Conservation (phyloP, 768 basidiomycete genomes). For the Jaapia argillacea region DNA sequence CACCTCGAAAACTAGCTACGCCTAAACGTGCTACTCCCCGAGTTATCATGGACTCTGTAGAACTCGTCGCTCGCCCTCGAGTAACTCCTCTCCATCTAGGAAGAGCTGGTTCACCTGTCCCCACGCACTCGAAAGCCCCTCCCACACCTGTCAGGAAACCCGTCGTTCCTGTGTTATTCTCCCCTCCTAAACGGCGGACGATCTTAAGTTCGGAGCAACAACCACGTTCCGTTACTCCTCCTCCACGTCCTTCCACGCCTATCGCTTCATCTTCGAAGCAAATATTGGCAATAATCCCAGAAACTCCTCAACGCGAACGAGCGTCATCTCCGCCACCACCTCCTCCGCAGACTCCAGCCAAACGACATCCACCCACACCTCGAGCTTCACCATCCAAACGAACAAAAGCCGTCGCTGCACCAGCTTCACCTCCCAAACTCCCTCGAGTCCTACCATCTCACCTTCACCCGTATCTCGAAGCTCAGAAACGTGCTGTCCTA, state of each 20-base stretch:
- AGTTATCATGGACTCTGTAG: background rate
- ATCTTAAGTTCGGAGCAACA: background rate
- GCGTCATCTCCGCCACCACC: background rate
- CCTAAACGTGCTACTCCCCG: background rate
- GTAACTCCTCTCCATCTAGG: background rate
- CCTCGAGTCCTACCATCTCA: slow-evolving; percentile 24
- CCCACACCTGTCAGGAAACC: background rate
- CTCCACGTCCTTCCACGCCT: background rate
- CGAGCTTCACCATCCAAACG: background rate
- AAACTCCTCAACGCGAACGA: too few species aligned
- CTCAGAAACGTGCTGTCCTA: slow-evolving; percentile 51
- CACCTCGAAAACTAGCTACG: background rate
- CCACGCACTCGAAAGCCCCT: background rate
- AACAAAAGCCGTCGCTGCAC: background rate
- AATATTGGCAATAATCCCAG: too few species aligned
- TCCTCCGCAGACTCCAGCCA: background rate
- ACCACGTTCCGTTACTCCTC: background rate
- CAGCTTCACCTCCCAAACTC: background rate
- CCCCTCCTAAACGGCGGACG: too few species aligned
- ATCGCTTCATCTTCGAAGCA: too few species aligned
- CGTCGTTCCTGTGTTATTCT: too few species aligned
- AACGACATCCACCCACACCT: background rate
- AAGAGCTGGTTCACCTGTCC: background rate
- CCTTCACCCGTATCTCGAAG: slow-evolving; percentile 34
- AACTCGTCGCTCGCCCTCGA: background rate